Evolutionary conservation across 1,139 yeast genomes (phyloP).

Genomic region (Blastobotrys elegans): DNA sequence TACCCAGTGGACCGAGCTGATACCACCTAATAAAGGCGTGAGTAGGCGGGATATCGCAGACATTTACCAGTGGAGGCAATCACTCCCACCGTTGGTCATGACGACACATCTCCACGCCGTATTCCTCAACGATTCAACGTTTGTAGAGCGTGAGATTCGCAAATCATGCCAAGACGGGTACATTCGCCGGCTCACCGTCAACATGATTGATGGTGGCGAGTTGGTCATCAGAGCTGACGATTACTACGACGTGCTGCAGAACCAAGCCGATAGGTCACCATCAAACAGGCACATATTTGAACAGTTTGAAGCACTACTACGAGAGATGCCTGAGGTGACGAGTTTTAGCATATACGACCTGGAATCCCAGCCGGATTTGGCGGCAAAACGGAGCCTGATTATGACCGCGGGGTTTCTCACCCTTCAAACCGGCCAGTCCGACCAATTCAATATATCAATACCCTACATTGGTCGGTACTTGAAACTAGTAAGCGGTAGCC

Average conservation of each 20-base stretch:
- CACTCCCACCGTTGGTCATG: conserved; percentile 38
- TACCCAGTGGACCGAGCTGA: conserved; percentile 29
- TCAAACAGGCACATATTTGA: conserved; percentile 10
- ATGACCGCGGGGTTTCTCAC: conserved; percentile 53
- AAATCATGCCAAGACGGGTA: conserved; percentile 30
- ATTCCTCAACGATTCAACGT: conserved; percentile 39
- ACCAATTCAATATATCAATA: conserved; percentile 47
- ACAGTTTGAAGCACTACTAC: conserved; percentile 29
- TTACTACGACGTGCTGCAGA: conserved; percentile 27
- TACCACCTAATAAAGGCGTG: conserved; percentile 33
- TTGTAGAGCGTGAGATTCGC: conserved; percentile 39
- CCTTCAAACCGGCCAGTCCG: conserved; percentile 44
- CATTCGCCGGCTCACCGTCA: conserved; percentile 34
- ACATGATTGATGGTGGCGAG: conserved; percentile 37
- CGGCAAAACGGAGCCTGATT: conserved; percentile 27
- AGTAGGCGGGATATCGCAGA: conserved; percentile 23
- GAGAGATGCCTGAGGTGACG: conserved; percentile 26
- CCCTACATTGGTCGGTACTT: conserved; percentile 61
- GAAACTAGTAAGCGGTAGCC: conserved; percentile 44
- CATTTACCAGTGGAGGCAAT: conserved; percentile 25
- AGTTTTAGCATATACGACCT: conserved; percentile 38
- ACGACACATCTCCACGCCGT: conserved; percentile 41
- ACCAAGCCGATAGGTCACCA: neutral
- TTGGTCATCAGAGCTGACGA: conserved; percentile 35
- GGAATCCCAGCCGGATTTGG: conserved; percentile 16